Conservation (phyloP, 768 basidiomycete species). For the Suillus occidentalis region DNA sequence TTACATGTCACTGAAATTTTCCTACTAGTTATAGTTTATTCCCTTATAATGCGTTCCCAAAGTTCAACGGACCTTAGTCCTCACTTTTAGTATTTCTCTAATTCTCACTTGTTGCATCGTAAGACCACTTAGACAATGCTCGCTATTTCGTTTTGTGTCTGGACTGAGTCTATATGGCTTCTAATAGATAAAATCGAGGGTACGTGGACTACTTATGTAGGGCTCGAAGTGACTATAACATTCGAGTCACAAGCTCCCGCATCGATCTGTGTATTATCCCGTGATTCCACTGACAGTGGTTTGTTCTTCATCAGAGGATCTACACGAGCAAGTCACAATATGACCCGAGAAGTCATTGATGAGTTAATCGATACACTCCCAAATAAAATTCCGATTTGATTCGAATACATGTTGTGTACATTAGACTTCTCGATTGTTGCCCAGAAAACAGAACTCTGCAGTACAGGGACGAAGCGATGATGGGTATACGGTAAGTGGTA, state of each 20-base stretch:
- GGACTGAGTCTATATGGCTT: no score
- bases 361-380: not conserved
- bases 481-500: conserved; percentile 1
- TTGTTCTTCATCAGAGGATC: no score
- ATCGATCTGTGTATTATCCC: no score
- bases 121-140: not conserved
- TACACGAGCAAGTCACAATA: not conserved
- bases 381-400: not conserved
- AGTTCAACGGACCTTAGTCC: not conserved
- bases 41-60: not conserved
- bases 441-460: not conserved
- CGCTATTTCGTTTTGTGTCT: no score
- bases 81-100: not conserved
- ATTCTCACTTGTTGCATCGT: not conserved
- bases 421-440: not conserved
- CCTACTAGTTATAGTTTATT: not conserved
- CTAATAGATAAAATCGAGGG: no score
- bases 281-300: no score
- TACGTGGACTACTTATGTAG: not conserved
- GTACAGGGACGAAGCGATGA: not conserved
- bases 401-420: not conserved
- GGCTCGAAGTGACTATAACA: not conserved
- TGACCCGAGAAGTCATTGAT: no score
- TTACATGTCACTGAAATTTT: not conserved
- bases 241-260: no score